Conservation (phyloP, 192 early-diverging fungal genomes). For the Helicostylum pulchrum region DNA sequence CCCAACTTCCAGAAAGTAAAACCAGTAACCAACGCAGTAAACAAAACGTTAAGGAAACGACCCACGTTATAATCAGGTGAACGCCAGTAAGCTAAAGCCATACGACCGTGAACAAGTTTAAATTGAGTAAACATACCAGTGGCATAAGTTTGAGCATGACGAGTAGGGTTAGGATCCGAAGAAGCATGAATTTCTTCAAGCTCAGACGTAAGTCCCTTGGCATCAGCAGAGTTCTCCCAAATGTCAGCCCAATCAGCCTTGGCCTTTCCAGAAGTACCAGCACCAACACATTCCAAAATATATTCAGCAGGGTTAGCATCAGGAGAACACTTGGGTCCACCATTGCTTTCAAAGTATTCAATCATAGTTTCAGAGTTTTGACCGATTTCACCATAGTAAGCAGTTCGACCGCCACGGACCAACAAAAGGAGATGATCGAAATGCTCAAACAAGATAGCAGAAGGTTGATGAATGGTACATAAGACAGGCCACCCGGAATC, state of each 20-base stretch:
- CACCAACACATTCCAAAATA: slow-evolving; percentile 78
- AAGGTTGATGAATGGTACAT: slow-evolving; percentile 88
- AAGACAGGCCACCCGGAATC: slow-evolving; percentile 66
- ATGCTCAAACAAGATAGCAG: slow-evolving; percentile 76
- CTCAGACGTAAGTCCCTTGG: slow-evolving; percentile 37
- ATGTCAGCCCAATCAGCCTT: slow-evolving; percentile 67
- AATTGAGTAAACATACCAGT: slow-evolving; percentile 45
- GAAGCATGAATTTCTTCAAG: slow-evolving; percentile 49
- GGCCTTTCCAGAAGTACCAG: slow-evolving; percentile 51
- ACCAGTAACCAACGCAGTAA: slow-evolving; percentile 61
- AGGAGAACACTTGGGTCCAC: slow-evolving; percentile 61
- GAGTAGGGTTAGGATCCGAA: slow-evolving; percentile 31
- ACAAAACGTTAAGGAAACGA: slow-evolving; percentile 56
- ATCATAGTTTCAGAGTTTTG: slow-evolving; percentile 59
- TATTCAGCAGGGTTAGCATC: slow-evolving; percentile 83
- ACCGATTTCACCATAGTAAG: slow-evolving; percentile 82
- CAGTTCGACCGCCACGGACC: slow-evolving; percentile 74
- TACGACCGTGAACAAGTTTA: slow-evolving; percentile 58
- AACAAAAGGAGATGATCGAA: slow-evolving; percentile 83
- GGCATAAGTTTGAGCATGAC: slow-evolving; percentile 44
- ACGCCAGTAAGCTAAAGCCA: slow-evolving; percentile 69
- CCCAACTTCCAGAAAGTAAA: slow-evolving; percentile 72
- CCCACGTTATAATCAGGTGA: slow-evolving; percentile 74
- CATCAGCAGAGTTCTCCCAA: slow-evolving; percentile 63
- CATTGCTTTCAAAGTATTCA: slow-evolving; percentile 71